These are phyloP conservation scores for Diaporthe sp. DNA, from an alignment of 2,329 filamentous ascomycete genomes.

Conservation along the genomic window DNA sequence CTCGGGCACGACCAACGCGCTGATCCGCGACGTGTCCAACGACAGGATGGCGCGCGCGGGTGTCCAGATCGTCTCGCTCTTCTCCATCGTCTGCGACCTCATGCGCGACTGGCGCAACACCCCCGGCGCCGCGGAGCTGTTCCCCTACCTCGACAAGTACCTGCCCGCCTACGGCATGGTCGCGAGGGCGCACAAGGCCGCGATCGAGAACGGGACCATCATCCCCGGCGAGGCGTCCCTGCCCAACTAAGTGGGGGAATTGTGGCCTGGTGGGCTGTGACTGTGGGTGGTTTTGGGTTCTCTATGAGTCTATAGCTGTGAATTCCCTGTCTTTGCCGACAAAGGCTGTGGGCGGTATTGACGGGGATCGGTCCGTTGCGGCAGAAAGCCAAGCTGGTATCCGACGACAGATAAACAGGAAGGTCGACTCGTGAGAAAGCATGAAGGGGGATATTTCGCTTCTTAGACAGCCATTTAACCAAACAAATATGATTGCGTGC, in stretches of 20 bases:
- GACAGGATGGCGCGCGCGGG: constrained; percentile 74
- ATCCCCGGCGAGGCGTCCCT: constrained; percentile 60
- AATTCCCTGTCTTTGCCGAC: background rate
- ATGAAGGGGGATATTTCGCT: background rate
- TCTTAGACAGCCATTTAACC: background rate
- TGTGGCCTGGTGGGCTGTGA: background rate
- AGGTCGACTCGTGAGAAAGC: background rate
- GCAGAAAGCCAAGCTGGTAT: background rate
- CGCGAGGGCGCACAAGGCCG: constrained; percentile 69
- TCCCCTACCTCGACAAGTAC: constrained; percentile 74
- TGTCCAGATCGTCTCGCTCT: constrained; percentile 71
- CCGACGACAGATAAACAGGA: background rate
- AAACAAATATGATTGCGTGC: background rate
- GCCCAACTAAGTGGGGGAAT: constrained; percentile 28
- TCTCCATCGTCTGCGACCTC: constrained; percentile 73
- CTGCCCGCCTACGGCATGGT: constrained; percentile 73
- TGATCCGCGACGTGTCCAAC: constrained; percentile 73
- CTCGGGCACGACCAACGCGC: constrained; percentile 71
- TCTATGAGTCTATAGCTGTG: background rate
- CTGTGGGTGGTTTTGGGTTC: background rate
- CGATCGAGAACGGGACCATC: constrained; percentile 69
- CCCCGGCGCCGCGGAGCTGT: constrained; percentile 63
- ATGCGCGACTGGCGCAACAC: constrained; percentile 76
- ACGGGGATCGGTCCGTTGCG: background rate
- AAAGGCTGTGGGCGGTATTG: background rate